Evolutionary conservation across 1,284 basidiomycete species (phyloP), one percentile per base, ranked within the genome.

Genomic region (Pseudozyma sp.): DNA sequence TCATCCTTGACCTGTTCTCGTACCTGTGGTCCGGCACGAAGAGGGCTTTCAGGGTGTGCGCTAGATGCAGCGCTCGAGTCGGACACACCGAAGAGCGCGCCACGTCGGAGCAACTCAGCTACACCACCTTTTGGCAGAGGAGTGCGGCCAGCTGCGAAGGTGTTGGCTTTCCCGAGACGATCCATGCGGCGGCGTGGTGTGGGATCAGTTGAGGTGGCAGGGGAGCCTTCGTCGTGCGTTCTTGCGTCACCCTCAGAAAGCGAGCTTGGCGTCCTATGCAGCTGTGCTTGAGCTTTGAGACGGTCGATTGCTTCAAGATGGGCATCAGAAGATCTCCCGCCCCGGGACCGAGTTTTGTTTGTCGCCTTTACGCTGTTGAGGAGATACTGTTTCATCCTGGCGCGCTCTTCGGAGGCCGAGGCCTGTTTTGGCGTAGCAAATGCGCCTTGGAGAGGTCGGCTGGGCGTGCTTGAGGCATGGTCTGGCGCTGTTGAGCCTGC

Each of bases 301-400:
- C 67, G 56, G 12, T 75, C 60, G 55, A 75, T 53, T 5, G 66
- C 71, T 2, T 69, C 57, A 19, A 62, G 51, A 39, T 74, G 71
- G 3, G 62, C 66, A 21, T 69, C 71, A 10, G 71, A 74, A 14
- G 71, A 63, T 52, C 62, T 54, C 1, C 54, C 66, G 13, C 51
- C 56, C 11, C 67, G 59, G 5, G 51, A 18, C 2, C 54, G 53
- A 7, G 59, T 52, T 21, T 54, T 67, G 13, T 61, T 69, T 11
- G 73, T 71, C 1, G 73, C 73, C 39, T 59, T 68, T 43, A 76
- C 73, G 55, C 73, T 76, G 59, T 76, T 76, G 59, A 76, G 73
- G n/a, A 76, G 69, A 13, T 76, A 76, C 25, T 71, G 69, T 54
- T 76, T 76, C 73, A 76, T 76, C 19, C 59, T 51, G 1, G 70